Percentiles rank a stretch among this genome's conserved stretches.
These are phyloP conservation scores for Amaranthus hypochondriacus DNA, from an alignment of 148 eudicot genomes.

Conservation along the genomic window DNA sequence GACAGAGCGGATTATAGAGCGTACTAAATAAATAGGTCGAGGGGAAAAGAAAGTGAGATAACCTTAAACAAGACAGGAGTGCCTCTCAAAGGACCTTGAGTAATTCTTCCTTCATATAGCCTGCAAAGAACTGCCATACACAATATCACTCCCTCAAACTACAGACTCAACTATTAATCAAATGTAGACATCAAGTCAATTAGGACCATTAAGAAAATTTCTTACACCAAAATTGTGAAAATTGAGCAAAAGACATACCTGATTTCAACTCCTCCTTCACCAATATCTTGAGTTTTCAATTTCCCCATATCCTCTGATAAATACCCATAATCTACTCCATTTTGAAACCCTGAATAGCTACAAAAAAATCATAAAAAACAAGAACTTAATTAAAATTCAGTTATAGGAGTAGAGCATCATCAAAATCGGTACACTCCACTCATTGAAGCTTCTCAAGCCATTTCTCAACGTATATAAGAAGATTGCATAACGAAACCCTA, in stretches of 20 bases:
- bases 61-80: conserved; percentile 85
- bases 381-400: neutral
- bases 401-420: too few species aligned
- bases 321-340: conserved; percentile 39
- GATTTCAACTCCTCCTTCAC: conserved; percentile 78
- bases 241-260: conserved; percentile 41
- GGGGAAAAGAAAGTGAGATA: neutral
- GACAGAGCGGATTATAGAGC: too few species aligned
- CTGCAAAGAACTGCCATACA: conserved; percentile 63
- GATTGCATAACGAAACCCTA: too few species aligned
- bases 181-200: neutral
- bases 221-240: neutral
- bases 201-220: neutral
- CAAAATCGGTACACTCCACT: too few species aligned
- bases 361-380: neutral
- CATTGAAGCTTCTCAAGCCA: too few species aligned
- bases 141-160: conserved; percentile 37
- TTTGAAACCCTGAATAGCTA: conserved; percentile 69
- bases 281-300: conserved; percentile 72
- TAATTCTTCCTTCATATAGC: conserved; percentile 85
- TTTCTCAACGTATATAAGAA: too few species aligned
- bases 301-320: conserved; percentile 48
- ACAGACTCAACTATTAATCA: conserved; percentile 5
- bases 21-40: neutral
- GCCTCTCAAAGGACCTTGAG: conserved; percentile 76